A percentile compares a stretch with the other conserved stretches of the same genome.
Evolutionary conservation across 2,329 filamentous ascomycete genomes (phyloP).

Genomic region (Pseudocercospora pini-densiflorae): DNA sequence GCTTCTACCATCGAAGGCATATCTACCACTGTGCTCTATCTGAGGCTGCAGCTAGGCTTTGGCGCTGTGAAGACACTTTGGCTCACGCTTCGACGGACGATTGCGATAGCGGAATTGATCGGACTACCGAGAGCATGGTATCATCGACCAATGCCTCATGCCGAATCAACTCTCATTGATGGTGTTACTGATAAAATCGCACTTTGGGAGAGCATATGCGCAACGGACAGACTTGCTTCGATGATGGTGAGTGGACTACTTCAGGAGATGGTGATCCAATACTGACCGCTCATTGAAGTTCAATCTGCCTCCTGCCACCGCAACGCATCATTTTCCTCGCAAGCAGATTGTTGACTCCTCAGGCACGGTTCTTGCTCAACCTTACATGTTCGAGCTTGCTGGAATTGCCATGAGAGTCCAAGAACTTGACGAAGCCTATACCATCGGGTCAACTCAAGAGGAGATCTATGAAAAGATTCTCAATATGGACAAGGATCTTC

Average conservation of each 20-base stretch:
- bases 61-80: constrained; percentile 44
- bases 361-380: constrained; percentile 31
- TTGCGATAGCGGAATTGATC: constrained; percentile 46
- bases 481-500: constrained; percentile 35
- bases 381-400: constrained; percentile 35
- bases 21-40: constrained; percentile 41
- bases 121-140: constrained; percentile 39
- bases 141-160: background rate
- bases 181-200: constrained; percentile 11
- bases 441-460: constrained; percentile 19
- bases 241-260: constrained; percentile 14
- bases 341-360: constrained; percentile 24
- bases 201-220: constrained; percentile 21
- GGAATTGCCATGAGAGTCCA: constrained; percentile 34
- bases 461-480: constrained; percentile 34
- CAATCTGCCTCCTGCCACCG: constrained; percentile 44
- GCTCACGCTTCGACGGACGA: constrained; percentile 44
- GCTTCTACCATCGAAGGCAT: constrained; percentile 40
- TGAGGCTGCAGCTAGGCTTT: constrained; percentile 43
- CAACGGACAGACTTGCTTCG: constrained; percentile 20
- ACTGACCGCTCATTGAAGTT: constrained; percentile 32
- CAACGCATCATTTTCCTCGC: constrained; percentile 27
- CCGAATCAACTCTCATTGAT: background rate
- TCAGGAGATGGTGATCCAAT: constrained; percentile 29
- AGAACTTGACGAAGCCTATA: constrained; percentile 33